Evolutionary conservation across 805 yeast species (phyloP).

Genomic region (Nakazawaea ambrosiae): DNA sequence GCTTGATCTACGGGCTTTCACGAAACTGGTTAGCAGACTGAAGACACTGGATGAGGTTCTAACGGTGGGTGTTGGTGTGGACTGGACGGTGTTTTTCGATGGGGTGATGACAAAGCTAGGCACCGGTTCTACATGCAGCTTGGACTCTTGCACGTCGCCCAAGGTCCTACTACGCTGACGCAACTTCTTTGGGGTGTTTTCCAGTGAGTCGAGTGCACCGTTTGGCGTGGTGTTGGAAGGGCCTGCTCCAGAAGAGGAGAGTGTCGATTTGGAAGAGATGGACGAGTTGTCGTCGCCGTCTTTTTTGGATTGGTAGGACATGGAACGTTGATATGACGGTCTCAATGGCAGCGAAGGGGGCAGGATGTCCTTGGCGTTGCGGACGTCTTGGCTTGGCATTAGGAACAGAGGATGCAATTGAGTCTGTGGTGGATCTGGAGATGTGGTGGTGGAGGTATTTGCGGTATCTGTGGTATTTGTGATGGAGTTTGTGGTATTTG

Average conservation of each 20-base stretch:
- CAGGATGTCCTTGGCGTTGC: background rate
- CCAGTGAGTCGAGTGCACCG: too few species aligned
- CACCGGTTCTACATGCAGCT: background rate
- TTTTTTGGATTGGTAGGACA: slow-evolving; percentile 6
- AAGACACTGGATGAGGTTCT: slow-evolving; percentile 17
- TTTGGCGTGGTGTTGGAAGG: background rate
- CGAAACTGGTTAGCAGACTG: slow-evolving; percentile 22
- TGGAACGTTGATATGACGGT: slow-evolving; percentile 8
- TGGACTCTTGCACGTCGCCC: slow-evolving; percentile 13
- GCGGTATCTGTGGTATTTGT: too few species aligned
- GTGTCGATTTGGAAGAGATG: background rate
- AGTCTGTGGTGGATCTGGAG: too few species aligned
- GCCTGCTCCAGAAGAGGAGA: too few species aligned
- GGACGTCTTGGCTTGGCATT: background rate
- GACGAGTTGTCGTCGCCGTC: background rate
- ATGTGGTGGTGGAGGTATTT: too few species aligned
- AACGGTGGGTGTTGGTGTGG: background rate
- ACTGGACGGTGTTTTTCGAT: background rate
- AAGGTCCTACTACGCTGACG: slow-evolving; percentile 27
- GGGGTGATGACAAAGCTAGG: background rate
- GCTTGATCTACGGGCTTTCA: slow-evolving; percentile 14
- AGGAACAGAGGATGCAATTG: too few species aligned
- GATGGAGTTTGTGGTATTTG: background rate
- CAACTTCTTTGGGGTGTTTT: slow-evolving; percentile 9
- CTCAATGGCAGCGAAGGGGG: background rate